Base-by-base conservation (phyloP, 805 yeast genomes). In the Yarrowia sp. region DNA sequence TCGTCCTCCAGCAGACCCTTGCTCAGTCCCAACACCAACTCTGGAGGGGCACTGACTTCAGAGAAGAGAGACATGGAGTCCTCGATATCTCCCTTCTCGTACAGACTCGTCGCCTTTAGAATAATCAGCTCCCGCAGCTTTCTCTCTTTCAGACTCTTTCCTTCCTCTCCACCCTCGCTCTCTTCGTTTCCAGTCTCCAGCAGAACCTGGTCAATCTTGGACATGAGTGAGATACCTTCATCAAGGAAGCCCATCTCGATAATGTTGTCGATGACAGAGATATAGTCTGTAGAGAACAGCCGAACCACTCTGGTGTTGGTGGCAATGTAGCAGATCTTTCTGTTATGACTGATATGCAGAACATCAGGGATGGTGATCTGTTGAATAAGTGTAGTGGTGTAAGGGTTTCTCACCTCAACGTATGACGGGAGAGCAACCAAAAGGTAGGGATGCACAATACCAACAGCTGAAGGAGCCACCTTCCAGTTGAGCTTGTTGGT, bases 1-100 rank as follows among this genome's bases (percentile, higher is more conserved):
- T 22, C 43, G 26, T 63, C 56, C 1, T 63, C 56, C 5, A 59
- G 38, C 19, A 59, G 12, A 5, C 38, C 52, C 32, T 35, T 43
- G 66, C 83, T 82, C 36, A 84, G 75, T 3, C 75, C 71, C 1
- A 88, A 77, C 0, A 88, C 85, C 4, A 78, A 73, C 45, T 83
- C 81, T 0, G 92, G 92, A 0, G 89, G 84, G 0, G 91, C 90
- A 74, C 87, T 78, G 67, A 80, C 86, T 35, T 83, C 83, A 5
- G 82, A 82, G 67, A 88, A 87, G 16, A 82, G 45, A 65, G 75
- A 72, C 76, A 85, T 77, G 1, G 88, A 81, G 10, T 75, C 70
- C 5, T 75, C 76, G 55, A 77, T 79, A 4, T 78, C 71, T 5
- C 74, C 74, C 4, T 72, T 70, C 1, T 74, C 46, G 63, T 80